Evolutionary conservation across 768 basidiomycete genomes (phyloP).

Genomic region (Pholiota molesta): DNA sequence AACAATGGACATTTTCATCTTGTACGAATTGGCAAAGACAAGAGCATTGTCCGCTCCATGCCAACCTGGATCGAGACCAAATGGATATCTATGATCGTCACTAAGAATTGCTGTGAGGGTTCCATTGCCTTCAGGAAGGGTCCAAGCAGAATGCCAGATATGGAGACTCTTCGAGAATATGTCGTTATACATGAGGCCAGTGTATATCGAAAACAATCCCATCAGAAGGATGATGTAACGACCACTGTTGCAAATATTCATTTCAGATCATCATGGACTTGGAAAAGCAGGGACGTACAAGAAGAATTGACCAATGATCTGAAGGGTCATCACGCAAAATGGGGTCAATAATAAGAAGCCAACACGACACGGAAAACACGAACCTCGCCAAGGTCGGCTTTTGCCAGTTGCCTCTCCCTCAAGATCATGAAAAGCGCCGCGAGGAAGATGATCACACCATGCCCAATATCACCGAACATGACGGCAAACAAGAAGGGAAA

Average conservation of each 20-base stretch:
- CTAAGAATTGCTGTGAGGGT: constrained; percentile 51
- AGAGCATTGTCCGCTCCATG: constrained; percentile 90
- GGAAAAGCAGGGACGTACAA: constrained; percentile 58
- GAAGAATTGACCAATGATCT: constrained; percentile 91
- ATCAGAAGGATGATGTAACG: constrained; percentile 98
- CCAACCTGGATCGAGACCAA: constrained; percentile 96
- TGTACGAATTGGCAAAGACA: constrained; percentile 97
- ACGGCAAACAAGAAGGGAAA: constrained; percentile 99
- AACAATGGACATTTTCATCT: constrained; percentile 99
- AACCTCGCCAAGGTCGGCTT: constrained; percentile 75
- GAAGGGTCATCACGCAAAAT: constrained; percentile 11
- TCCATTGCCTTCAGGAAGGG: constrained; percentile 57
- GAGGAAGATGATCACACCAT: constrained; percentile 81
- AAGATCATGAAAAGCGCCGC: constrained; percentile 86
- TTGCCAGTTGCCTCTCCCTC: constrained; percentile 79
- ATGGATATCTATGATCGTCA: constrained; percentile 77
- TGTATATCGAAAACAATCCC: constrained; percentile 97
- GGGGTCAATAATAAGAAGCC: background rate
- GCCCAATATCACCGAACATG: constrained; percentile 99
- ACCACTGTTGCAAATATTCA: constrained; percentile 56
- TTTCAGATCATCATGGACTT: constrained; percentile 11
- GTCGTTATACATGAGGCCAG: constrained; percentile 98
- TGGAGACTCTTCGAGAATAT: constrained; percentile 93
- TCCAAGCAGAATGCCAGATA: constrained; percentile 89
- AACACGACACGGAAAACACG: constrained; percentile 22